A percentile compares a stretch with the other conserved stretches of the same genome.
phyloP scores from a whole-genome alignment of 345 rosid genomes.

The Eucalyptus shirleyi region DNA sequence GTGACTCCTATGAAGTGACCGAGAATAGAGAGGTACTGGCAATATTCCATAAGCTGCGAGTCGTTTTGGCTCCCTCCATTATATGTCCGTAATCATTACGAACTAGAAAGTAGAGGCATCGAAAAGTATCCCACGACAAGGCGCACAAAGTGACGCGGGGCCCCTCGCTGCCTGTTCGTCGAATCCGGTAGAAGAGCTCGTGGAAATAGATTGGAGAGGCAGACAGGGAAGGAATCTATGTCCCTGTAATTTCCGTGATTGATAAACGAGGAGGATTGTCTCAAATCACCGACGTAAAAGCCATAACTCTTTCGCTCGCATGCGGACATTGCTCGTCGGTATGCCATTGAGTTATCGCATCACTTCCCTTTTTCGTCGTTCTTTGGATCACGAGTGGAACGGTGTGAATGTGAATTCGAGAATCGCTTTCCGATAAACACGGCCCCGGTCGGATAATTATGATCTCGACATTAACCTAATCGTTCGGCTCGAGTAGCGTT shows the following conservation, averaged over 20 bases:
- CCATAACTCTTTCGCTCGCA: not conserved
- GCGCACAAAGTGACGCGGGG: not conserved
- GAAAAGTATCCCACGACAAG: not conserved
- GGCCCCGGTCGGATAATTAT: not conserved
- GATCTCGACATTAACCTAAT: not conserved
- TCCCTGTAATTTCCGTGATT: not conserved
- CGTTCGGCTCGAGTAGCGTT: not conserved
- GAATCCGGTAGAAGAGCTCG: not conserved
- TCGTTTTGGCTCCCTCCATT: not conserved
- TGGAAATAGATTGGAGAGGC: not conserved
- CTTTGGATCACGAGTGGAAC: not conserved
- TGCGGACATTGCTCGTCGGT: not conserved
- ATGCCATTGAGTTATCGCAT: not conserved
- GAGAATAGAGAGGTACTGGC: not conserved
- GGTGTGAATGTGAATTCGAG: not conserved
- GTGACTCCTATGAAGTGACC: not conserved
- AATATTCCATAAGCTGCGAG: not conserved
- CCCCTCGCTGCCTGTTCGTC: not conserved
- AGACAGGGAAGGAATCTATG: not conserved
- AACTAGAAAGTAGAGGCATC: not conserved
- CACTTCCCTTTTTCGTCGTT: not conserved
- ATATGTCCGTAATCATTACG: not conserved
- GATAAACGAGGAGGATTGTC: not conserved
- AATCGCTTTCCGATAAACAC: not conserved
- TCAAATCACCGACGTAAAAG: not conserved